Evolutionary conservation across 2,329 filamentous ascomycete species (phyloP).

Genomic region (Trichoderma pleuroti): DNA sequence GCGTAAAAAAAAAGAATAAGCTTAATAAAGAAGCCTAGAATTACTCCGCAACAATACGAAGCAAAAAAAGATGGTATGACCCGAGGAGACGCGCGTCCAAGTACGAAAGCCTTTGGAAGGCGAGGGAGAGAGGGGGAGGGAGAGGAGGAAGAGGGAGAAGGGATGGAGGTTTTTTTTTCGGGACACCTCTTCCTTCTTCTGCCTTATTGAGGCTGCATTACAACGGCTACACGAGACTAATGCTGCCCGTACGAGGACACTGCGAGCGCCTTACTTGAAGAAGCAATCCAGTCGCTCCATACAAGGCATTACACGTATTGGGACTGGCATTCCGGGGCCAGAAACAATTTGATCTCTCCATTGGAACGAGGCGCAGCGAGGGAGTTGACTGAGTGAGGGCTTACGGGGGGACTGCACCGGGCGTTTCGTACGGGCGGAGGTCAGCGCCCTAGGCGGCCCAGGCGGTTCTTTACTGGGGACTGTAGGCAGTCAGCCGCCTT

Average conservation of each 20-base stretch:
- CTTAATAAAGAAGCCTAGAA: constrained; percentile 17
- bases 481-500: not conserved
- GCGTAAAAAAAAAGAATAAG: not conserved
- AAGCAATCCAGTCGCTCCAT: not conserved
- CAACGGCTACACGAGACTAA: not conserved
- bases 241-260: not conserved
- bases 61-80: not conserved
- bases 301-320: not conserved
- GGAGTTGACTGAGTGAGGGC: not conserved
- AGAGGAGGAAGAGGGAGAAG: not conserved
- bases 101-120: not conserved
- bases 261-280: not conserved
- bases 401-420: not conserved
- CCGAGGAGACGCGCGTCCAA: constrained; percentile 9
- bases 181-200: not conserved
- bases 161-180: not conserved
- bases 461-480: not conserved
- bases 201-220: constrained; percentile 1
- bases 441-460: not conserved
- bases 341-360: not conserved
- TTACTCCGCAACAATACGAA: not conserved
- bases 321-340: not conserved
- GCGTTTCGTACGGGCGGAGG: not conserved
- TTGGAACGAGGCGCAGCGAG: not conserved
- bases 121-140: not conserved